Conservation (phyloP, 176 grass and related monocot species). For the Saccharum officinarum region DNA sequence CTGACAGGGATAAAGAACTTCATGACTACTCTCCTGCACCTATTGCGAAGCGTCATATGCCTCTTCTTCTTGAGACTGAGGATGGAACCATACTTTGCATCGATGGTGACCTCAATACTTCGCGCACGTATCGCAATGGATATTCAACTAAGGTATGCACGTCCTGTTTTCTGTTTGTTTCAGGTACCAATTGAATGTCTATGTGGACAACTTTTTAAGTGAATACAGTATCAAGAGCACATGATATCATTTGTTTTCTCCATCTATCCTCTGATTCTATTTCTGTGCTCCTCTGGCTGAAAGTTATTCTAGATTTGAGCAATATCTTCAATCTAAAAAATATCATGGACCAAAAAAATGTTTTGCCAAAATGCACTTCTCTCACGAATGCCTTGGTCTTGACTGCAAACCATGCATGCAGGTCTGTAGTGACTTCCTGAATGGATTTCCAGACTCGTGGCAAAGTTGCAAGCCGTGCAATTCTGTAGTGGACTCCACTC, state of each 20-base stretch:
- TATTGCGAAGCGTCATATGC: slow-evolving; percentile 4
- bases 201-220: background rate
- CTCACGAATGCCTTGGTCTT: slow-evolving; percentile 18
- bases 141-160: slow-evolving; percentile 16
- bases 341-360: no score
- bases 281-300: background rate
- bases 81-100: slow-evolving; percentile 17
- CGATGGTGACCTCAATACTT: background rate
- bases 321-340: background rate
- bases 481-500: background rate
- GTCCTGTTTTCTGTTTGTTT: background rate
- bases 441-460: slow-evolving; percentile 40
- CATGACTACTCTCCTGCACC: background rate
- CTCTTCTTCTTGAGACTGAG: slow-evolving; percentile 11
- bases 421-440: slow-evolving; percentile 19
- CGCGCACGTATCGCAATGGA: background rate
- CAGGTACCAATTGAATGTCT: background rate
- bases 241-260: background rate
- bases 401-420: slow-evolving; percentile 31
- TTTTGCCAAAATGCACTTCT: background rate
- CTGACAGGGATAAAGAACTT: slow-evolving; percentile 15
- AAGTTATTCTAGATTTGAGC: background rate
- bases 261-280: background rate
- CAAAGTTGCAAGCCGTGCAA: slow-evolving; percentile 10
- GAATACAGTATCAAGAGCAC: background rate